phyloP scores from a whole-genome alignment of 768 basidiomycete genomes.

The Leccinum aurantiacum region DNA sequence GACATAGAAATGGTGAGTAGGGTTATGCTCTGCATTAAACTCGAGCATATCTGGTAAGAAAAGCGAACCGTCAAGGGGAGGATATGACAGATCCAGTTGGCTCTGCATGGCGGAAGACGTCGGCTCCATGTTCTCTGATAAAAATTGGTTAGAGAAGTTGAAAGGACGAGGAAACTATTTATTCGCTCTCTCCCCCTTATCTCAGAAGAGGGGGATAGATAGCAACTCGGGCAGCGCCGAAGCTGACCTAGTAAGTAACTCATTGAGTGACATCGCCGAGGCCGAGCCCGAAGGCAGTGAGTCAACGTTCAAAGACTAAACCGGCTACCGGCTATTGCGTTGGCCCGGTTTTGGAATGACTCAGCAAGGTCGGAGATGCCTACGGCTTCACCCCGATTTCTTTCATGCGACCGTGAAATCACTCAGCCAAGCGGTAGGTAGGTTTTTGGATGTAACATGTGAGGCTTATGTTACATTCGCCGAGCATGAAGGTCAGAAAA shows the following conservation, averaged over 20 bases:
- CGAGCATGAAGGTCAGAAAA: too few species aligned
- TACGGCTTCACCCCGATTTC: too few species aligned
- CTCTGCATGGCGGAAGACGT: background rate
- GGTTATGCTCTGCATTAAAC: constrained; percentile 35
- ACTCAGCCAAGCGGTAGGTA: too few species aligned
- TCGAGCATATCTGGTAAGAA: constrained; percentile 21
- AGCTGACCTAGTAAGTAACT: background rate
- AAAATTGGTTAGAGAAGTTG: background rate
- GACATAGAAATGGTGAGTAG: constrained; percentile 31
- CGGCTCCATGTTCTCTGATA: background rate
- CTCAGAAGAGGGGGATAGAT: background rate
- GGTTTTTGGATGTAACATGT: too few species aligned
- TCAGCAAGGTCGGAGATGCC: too few species aligned
- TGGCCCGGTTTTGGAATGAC: background rate
- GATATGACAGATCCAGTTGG: background rate
- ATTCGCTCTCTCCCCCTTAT: background rate
- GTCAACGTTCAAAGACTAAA: background rate
- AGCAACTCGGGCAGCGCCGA: background rate
- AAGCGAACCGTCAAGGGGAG: constrained; percentile 36
- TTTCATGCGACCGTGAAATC: too few species aligned
- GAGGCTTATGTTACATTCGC: too few species aligned
- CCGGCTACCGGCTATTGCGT: background rate
- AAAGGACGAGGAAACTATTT: background rate
- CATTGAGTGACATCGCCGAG: background rate
- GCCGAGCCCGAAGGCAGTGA: background rate